Percentiles rank a stretch among this genome's conserved stretches.
Conservation (phyloP, 2,329 filamentous ascomycete genomes). For the Beauveria asiatica region DNA sequence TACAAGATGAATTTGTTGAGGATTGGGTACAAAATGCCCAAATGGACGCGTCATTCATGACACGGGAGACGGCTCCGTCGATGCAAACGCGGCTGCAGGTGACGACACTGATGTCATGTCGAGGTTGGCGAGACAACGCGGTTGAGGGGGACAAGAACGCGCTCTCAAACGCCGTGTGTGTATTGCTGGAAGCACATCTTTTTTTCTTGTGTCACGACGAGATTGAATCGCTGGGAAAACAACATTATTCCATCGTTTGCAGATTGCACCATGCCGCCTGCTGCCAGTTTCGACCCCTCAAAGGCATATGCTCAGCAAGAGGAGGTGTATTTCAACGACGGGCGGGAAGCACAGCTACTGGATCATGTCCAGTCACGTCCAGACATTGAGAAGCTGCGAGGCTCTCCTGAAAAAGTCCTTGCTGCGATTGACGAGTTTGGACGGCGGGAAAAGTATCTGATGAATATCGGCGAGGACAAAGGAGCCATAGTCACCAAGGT, state of each 20-base stretch:
- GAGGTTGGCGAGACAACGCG: neutral
- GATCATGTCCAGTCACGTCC: slow-evolving; percentile 58
- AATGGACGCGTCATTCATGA: neutral
- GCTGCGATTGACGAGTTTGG: slow-evolving; percentile 60
- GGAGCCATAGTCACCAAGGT: slow-evolving; percentile 61
- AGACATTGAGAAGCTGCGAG: slow-evolving; percentile 53
- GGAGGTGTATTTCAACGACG: slow-evolving; percentile 51
- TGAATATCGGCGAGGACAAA: slow-evolving; percentile 73
- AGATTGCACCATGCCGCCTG: neutral
- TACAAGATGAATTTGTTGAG: neutral
- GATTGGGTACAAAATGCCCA: neutral
- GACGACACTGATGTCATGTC: neutral
- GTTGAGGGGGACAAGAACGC: neutral
- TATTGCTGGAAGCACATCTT: neutral
- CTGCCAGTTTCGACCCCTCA: slow-evolving; percentile 24
- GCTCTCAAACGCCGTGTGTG: neutral
- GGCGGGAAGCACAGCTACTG: slow-evolving; percentile 64
- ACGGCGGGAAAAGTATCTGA: slow-evolving; percentile 57
- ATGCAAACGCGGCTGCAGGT: neutral
- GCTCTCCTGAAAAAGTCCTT: slow-evolving; percentile 55
- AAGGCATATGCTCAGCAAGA: slow-evolving; percentile 36
- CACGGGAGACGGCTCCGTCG: neutral
- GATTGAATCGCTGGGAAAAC: no score
- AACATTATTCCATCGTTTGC: neutral
- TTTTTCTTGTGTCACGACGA: neutral